phyloP scores from a whole-genome alignment of 805 yeast species.

The Wickerhamomyces hampshirensis region DNA sequence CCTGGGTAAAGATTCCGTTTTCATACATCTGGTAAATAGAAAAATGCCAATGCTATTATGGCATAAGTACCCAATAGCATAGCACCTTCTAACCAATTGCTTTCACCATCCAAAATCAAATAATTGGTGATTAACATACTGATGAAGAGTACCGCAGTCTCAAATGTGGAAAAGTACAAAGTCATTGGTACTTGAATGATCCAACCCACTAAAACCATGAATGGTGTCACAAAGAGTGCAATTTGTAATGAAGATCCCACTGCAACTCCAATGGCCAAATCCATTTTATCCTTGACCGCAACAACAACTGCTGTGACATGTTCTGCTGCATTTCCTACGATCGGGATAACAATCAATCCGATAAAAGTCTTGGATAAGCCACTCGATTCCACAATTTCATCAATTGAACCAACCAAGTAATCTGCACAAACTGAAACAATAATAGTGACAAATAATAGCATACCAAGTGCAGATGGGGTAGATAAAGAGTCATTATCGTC shows the following conservation, averaged over 20 bases:
- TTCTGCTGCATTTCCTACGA: conserved; percentile 98
- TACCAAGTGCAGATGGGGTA: conserved; percentile 46
- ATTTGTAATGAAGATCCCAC: conserved; percentile 94
- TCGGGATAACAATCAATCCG: conserved; percentile 90
- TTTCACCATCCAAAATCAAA: conserved; percentile 87
- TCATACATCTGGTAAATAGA: conserved; percentile 66
- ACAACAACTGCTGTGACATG: conserved; percentile 96
- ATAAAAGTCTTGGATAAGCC: conserved; percentile 93
- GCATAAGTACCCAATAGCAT: conserved; percentile 84
- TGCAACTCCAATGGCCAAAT: conserved; percentile 94
- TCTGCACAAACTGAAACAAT: conserved; percentile 90
- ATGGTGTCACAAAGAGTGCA: conserved; percentile 92
- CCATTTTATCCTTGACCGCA: conserved; percentile 96
- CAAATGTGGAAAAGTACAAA: conserved; percentile 85
- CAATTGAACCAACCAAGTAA: conserved; percentile 89
- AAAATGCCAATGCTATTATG: conserved; percentile 86
- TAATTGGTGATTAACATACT: conserved; percentile 86
- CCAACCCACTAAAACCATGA: conserved; percentile 96
- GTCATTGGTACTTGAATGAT: conserved; percentile 86
- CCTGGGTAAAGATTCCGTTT: neutral
- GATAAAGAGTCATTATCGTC: conserved; percentile 41
- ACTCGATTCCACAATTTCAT: conserved; percentile 74
- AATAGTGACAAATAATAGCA: conserved; percentile 62
- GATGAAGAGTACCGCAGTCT: conserved; percentile 86
- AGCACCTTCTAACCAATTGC: conserved; percentile 96